Conservation (phyloP, 306 rosid genomes). For the Corylus avellana region DNA sequence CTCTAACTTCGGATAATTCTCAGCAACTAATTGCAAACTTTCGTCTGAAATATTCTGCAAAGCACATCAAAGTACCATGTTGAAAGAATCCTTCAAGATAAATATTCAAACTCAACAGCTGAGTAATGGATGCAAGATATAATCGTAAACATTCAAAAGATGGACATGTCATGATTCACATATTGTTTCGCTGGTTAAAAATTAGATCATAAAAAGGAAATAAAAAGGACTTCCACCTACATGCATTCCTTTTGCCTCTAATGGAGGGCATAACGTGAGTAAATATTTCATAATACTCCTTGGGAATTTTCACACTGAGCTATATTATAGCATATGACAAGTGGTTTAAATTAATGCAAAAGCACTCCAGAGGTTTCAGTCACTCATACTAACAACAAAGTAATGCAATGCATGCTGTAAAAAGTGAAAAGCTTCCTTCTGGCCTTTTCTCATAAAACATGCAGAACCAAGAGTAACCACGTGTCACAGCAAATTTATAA, state of each 20-base stretch:
- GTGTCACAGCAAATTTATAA: no score
- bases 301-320: not conserved
- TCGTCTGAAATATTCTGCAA: conserved; percentile 65
- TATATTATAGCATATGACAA: no score
- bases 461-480: no score
- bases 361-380: no score
- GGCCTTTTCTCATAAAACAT: no score
- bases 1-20: conserved; percentile 56
- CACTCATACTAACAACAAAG: no score
- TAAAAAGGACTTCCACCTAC: no score
- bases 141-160: not conserved
- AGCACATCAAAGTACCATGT: conserved; percentile 34
- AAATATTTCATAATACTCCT: not conserved
- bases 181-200: not conserved
- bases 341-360: no score
- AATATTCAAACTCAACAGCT: not conserved
- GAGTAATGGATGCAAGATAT: not conserved
- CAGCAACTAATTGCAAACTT: conserved; percentile 61
- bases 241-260: no score
- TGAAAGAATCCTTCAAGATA: conserved; percentile 21
- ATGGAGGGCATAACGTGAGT: not conserved
- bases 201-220: not conserved
- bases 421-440: no score
- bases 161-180: not conserved
- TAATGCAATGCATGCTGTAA: no score